phyloP scores from a whole-genome alignment of 805 yeast species.

The Isabelozyma pseudorhagii region DNA sequence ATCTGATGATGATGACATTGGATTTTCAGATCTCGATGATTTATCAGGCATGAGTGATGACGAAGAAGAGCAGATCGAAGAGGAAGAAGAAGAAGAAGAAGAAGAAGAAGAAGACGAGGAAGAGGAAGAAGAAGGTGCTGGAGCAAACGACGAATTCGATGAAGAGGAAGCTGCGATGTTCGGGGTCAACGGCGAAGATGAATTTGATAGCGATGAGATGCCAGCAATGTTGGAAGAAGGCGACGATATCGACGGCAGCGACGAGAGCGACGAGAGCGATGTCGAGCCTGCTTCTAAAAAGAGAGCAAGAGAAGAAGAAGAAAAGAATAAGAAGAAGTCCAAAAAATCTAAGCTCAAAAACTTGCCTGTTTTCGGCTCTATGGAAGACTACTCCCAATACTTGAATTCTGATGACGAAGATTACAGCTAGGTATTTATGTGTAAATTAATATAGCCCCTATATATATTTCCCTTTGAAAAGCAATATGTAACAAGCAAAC shows the following conservation, averaged over 20 bases:
- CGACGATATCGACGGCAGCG: conserved; percentile 26
- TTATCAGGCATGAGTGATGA: conserved; percentile 43
- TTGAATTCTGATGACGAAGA: conserved; percentile 64
- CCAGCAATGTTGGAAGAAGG: conserved; percentile 17
- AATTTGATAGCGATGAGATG: conserved; percentile 9
- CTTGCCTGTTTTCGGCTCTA: conserved; percentile 84
- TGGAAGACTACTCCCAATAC: conserved; percentile 78
- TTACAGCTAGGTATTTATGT: conserved; percentile 7
- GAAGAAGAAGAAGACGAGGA: conserved; percentile 19
- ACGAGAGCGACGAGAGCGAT: conserved; percentile 30
- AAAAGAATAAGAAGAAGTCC: conserved; percentile 24
- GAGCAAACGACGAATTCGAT: conserved; percentile 10
- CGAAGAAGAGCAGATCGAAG: conserved; percentile 27
- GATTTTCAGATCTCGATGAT: conserved; percentile 41
- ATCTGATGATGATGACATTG: conserved; percentile 37
- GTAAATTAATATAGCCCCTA: too few species aligned
- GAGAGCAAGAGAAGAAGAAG: conserved; percentile 22
- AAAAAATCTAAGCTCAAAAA: conserved; percentile 59
- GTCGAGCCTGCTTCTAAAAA: conserved; percentile 16
- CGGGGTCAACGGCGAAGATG: conserved; percentile 24
- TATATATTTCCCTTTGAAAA: neutral
- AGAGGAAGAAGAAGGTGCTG: conserved; percentile 16
- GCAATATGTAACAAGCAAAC: neutral
- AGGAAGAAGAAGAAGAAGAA: conserved; percentile 15
- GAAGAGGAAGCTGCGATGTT: conserved; percentile 16